phyloP scores from a whole-genome alignment of 2,329 filamentous ascomycete genomes.

The Curvularia spicifera region DNA sequence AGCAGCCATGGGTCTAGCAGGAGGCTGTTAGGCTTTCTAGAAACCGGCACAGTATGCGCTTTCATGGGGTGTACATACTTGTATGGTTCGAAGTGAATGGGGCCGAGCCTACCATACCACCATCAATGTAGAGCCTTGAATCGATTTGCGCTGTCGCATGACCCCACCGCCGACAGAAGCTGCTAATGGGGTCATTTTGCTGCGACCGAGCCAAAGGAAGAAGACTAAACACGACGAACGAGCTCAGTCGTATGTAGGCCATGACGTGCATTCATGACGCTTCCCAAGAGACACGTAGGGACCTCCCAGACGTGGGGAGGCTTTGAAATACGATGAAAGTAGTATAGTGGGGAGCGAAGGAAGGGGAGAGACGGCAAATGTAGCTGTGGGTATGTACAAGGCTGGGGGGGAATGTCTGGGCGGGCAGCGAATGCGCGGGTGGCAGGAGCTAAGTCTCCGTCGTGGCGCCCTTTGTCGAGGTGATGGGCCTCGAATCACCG shows the following conservation, averaged over 20 bases:
- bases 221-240: conserved; percentile 39
- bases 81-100: conserved; percentile 55
- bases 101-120: conserved; percentile 37
- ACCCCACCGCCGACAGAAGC: conserved; percentile 58
- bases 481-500: conserved; percentile 26
- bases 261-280: conserved; percentile 42
- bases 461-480: conserved; percentile 29
- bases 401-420: conserved; percentile 32
- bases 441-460: conserved; percentile 23
- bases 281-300: conserved; percentile 22
- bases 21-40: conserved; percentile 18
- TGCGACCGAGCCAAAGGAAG: conserved; percentile 34
- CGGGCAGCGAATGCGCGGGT: conserved; percentile 27
- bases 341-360: conserved; percentile 19
- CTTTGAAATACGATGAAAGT: conserved; percentile 15
- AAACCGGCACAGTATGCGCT: background rate
- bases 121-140: conserved; percentile 66
- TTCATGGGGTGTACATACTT: conserved; percentile 54
- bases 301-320: conserved; percentile 19
- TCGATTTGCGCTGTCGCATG: conserved; percentile 68
- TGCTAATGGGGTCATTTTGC: conserved; percentile 60
- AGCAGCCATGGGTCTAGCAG: conserved; percentile 60
- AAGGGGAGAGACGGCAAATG: conserved; percentile 21
- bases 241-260: conserved; percentile 37
- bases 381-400: conserved; percentile 32